phyloP scores from a whole-genome alignment of 345 rosid species.

The Lumnitzera littorea region DNA sequence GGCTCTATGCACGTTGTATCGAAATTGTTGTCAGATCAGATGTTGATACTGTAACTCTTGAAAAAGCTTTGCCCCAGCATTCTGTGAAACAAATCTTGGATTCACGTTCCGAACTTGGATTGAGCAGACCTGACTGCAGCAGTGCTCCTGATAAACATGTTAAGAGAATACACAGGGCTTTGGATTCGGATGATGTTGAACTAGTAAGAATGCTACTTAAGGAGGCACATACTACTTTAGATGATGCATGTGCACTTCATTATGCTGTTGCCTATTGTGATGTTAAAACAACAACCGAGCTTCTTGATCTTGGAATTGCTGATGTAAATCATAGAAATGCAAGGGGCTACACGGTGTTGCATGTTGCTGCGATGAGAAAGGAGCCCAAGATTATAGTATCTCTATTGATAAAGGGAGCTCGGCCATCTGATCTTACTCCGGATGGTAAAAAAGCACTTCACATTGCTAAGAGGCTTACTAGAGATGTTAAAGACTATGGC shows the following conservation, averaged over 20 bases:
- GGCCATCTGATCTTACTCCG: slow-evolving; percentile 45
- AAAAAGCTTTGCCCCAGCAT: slow-evolving; percentile 48
- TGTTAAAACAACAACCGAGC: slow-evolving; percentile 63
- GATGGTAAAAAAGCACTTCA: slow-evolving; percentile 77
- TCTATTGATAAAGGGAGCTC: slow-evolving; percentile 71
- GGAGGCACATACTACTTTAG: slow-evolving; percentile 63
- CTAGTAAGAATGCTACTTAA: slow-evolving; percentile 66
- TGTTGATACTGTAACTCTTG: slow-evolving; percentile 49
- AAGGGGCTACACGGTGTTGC: slow-evolving; percentile 73
- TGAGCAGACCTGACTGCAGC: slow-evolving; percentile 21
- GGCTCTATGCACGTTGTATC: slow-evolving; percentile 35
- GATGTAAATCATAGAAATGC: slow-evolving; percentile 54
- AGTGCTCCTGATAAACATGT: slow-evolving; percentile 45
- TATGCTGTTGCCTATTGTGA: slow-evolving; percentile 78
- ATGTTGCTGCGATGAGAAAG: slow-evolving; percentile 69
- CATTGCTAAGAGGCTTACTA: slow-evolving; percentile 58
- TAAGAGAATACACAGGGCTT: slow-evolving; percentile 58
- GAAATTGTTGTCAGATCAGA: slow-evolving; percentile 53
- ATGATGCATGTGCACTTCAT: slow-evolving; percentile 66
- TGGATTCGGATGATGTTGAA: slow-evolving; percentile 85
- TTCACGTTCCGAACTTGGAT: slow-evolving; percentile 32
- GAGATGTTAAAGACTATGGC: slow-evolving; percentile 42
- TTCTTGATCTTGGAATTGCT: slow-evolving; percentile 66
- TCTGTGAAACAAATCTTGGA: slow-evolving; percentile 40
- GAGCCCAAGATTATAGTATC: slow-evolving; percentile 75